These are phyloP conservation scores for Candida patagonica DNA, from an alignment of 805 yeast species.

Conservation along the genomic window DNA sequence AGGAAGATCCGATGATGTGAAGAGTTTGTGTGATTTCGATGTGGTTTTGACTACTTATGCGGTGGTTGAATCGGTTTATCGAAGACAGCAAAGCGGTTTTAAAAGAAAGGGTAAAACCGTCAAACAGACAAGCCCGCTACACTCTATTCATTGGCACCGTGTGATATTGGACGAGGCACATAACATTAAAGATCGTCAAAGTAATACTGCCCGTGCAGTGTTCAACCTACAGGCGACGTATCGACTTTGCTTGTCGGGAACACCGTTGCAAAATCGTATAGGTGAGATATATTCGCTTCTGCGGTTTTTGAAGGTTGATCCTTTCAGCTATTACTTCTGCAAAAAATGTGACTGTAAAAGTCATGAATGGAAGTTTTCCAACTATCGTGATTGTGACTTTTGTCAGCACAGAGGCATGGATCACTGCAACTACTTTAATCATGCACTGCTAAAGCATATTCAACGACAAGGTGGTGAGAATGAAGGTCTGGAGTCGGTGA, in stretches of 20 bases:
- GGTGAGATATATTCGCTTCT: slow-evolving; percentile 94
- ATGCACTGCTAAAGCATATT: slow-evolving; percentile 88
- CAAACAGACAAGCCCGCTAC: slow-evolving; percentile 69
- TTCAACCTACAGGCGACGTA: slow-evolving; percentile 61
- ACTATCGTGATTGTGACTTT: slow-evolving; percentile 70
- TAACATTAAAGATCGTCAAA: slow-evolving; percentile 88
- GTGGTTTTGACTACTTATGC: slow-evolving; percentile 89
- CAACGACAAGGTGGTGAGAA: slow-evolving; percentile 77
- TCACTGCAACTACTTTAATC: slow-evolving; percentile 92
- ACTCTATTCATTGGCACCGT: slow-evolving; percentile 65
- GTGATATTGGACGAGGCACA: slow-evolving; percentile 95
- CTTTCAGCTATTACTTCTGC: slow-evolving; percentile 85
- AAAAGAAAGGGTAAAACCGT: slow-evolving; percentile 65
- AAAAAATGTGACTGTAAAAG: slow-evolving; percentile 85
- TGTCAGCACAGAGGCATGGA: slow-evolving; percentile 94
- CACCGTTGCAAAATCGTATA: slow-evolving; percentile 92
- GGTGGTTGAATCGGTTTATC: slow-evolving; percentile 74
- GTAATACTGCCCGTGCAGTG: slow-evolving; percentile 90
- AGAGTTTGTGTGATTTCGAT: slow-evolving; percentile 54
- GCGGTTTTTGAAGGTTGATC: slow-evolving; percentile 72
- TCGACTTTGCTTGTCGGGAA: slow-evolving; percentile 90
- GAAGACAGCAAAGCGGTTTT: slow-evolving; percentile 80
- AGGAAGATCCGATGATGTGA: slow-evolving; percentile 49
- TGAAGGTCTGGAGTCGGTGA: slow-evolving; percentile 67
- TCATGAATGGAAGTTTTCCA: slow-evolving; percentile 75